Evolutionary conservation across 164 flowering plant genomes (phyloP).

Genomic region (Chimonanthus praecox): DNA sequence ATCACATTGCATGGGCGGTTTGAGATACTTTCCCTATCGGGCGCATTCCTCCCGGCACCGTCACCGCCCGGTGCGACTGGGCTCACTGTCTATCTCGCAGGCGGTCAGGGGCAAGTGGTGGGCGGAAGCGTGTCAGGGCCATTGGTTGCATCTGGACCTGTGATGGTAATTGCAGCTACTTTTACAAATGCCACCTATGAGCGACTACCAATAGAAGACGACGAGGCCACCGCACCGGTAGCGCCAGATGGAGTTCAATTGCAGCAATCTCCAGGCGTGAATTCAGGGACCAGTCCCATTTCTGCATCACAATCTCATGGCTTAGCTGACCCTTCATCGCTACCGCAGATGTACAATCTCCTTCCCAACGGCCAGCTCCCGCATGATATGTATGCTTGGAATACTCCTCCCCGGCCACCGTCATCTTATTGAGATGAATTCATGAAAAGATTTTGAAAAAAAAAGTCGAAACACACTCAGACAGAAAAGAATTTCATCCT

Average conservation of each 20-base stretch:
- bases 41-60: conserved; percentile 77
- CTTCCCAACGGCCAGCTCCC: conserved; percentile 30
- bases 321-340: conserved; percentile 20
- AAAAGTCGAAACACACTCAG: neutral
- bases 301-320: conserved; percentile 22
- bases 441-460: neutral
- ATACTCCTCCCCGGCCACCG: conserved; percentile 4
- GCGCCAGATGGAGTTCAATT: conserved; percentile 3
- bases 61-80: conserved; percentile 76
- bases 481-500: neutral
- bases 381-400: conserved; percentile 11
- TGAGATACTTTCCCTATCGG: conserved; percentile 75
- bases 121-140: conserved; percentile 78
- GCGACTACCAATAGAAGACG: conserved; percentile 66
- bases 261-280: conserved; percentile 24
- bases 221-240: conserved; percentile 5
- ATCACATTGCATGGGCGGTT: conserved; percentile 67
- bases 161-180: conserved; percentile 80
- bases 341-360: conserved; percentile 26
- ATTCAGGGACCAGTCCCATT: conserved; percentile 24
- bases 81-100: conserved; percentile 67
- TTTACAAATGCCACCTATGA: conserved; percentile 73
- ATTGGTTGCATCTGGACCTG: conserved; percentile 79
- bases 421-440: conserved; percentile 3
- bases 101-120: conserved; percentile 88